Base-by-base conservation (phyloP, 345 rosid species). In the Corymbia maculata region DNA sequence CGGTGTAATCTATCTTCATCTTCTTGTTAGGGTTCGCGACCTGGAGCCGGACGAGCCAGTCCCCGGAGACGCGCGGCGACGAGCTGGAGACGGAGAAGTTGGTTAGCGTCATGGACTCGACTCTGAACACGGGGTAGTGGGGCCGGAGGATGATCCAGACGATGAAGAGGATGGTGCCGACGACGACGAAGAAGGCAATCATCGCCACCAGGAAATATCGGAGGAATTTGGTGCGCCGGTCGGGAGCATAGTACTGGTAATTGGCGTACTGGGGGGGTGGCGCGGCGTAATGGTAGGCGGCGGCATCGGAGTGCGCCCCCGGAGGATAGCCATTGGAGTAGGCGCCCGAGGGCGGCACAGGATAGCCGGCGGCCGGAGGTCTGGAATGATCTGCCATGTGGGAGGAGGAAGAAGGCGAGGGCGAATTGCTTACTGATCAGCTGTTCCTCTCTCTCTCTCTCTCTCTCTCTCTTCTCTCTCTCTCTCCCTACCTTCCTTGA, bases 11-110 rank as follows among this genome's bases (percentile, higher is more conserved):
- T 85, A 96, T 86, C 47, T 89, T 87, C 90, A 93, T 86, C 92
- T 95, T 96, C 82, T 97, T 95, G 90, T 96, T 97, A 49, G 98
- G 98, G 93, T 96, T 97, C 19, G 86, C 88, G 61, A 94, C 92
- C 52, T 66, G 93, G 88, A 94, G 87, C 11, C 86, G 86, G 26
- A 96, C 91, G 89, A 91, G 90, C 99, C 98, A 96, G 12, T 85
- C 89, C 32, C 94, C 98, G 68, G 91, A 80, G 85, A 97, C 88
- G 45, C 42, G 89, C 85, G 80, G 52, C 55, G 94, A 88, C 19
- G 92, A 91, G 80, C 89, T 32, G 51, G 94, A 85, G 82, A 88
- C 87, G 85, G 93, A 95, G 91, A 94, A 96, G 84, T 93, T 89
- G 90, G 97, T 89, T 80, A 95, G 89, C 24, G 97, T 91, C 88